Base-by-base conservation (phyloP, 148 eudicot species). In the Cornus kousa region DNA sequence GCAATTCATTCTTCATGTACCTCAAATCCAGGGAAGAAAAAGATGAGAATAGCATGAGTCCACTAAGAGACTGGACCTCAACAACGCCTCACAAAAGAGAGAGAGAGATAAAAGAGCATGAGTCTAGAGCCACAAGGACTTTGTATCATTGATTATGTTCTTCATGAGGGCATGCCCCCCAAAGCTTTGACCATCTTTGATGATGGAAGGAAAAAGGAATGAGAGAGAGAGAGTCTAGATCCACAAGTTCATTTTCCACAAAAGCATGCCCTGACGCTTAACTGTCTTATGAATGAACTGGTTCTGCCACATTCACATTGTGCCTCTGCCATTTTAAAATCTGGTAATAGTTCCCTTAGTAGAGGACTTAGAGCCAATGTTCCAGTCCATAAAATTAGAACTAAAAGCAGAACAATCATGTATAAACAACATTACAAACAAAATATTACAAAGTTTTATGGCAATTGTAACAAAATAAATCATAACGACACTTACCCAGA, bases 401-500 rank as follows among this genome's bases (percentile, higher is more conserved):
- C 70, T 65, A 67, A 5, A 76, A 67, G 23, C 28, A 62, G 66
- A 62, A 5, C 0, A 62, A 62, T 13, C 23, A 62, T 62, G 23
- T 62, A 13, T 13, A 19, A 20, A 62, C 66, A 62, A 19, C 22
- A 62, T 60, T 17, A 62, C 7, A 6, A 72, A 72, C 62, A 37
- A 46, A 67, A n/a, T 67, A 12, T 7, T 17, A 13, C 59, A 53
- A 3, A 53, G 12, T 11, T 53, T 28, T 74, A 22, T 62, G 13
- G 16, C 73, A 39, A 4, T 20, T 39, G 53, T 20, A 60, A 62
- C 68, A 16, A 3, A 53, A 16, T 11, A 53, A 53, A 53, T 75
- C 39, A 19, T 55, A 68, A 53, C 23, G 74, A 43, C 83, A 62
- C 97, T 53, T 84, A 95, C 97, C 97, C 97, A 66, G 94, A 81